Evolutionary conservation across 176 grass and related monocot genomes (phyloP).

Genomic region (Oryza nivara): DNA sequence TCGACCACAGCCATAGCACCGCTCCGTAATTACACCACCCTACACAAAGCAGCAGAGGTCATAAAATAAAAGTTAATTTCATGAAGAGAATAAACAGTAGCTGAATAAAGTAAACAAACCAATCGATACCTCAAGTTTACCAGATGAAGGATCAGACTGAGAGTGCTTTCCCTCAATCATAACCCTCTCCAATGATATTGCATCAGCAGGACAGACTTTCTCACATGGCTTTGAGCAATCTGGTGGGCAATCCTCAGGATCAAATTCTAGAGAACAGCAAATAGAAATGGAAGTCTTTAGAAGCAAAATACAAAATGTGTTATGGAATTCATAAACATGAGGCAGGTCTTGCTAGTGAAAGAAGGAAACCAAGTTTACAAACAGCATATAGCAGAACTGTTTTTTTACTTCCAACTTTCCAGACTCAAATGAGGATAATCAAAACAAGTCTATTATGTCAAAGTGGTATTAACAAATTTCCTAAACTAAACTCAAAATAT

Average conservation of each 20-base stretch:
- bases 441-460: not conserved
- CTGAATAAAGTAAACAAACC: not conserved
- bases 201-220: slow-evolving; percentile 81
- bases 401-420: not conserved
- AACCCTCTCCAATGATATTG: slow-evolving; percentile 63
- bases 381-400: not conserved
- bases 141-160: slow-evolving; percentile 28
- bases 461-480: not conserved
- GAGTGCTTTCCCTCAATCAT: slow-evolving; percentile 20
- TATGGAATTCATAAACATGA: slow-evolving; percentile 6
- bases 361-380: not conserved
- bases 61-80: slow-evolving; percentile 24
- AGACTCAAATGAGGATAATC: slow-evolving; percentile 11
- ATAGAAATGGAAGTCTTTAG: slow-evolving; percentile 31
- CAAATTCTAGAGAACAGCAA: slow-evolving; percentile 69
- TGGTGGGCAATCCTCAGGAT: slow-evolving; percentile 75
- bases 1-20: slow-evolving; percentile 86
- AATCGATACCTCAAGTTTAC: slow-evolving; percentile 65
- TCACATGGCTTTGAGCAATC: slow-evolving; percentile 89
- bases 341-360: not conserved
- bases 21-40: slow-evolving; percentile 78
- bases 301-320: not conserved
- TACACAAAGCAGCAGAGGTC: slow-evolving; percentile 36
- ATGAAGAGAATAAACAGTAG: slow-evolving; percentile 17
- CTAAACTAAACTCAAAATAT: not conserved